Base-by-base conservation (phyloP, 305 asterid genomes). In the Fraxinus greggii region DNA sequence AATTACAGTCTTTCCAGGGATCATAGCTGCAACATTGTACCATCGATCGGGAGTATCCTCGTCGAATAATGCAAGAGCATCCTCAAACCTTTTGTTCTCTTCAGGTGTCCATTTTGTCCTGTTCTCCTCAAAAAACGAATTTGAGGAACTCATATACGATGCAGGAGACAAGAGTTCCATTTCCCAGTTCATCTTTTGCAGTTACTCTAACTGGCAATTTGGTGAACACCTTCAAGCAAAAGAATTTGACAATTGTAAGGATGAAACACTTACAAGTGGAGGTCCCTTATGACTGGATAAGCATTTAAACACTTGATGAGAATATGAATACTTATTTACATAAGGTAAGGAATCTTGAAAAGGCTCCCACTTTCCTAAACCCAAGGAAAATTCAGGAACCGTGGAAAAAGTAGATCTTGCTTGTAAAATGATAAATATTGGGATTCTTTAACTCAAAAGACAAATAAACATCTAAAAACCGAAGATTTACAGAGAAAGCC, bases 31-130 rank as follows among this genome's bases (percentile, higher is more conserved):
- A 69, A 95, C 99, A 87, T 93, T 93, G 85, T 86, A 84, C 99
- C 99, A 95, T 35, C 99, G 84, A 42, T 95, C 98, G 0, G 99
- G 99, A 7, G 98, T 93, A 15, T 95, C 98, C 74, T 89, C 88
- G 48, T 95, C 99, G 59, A 90, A 95, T 63, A 92, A 81, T 9
- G 99, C 97, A 0, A 95, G 90, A 4, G 99, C 99, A 74, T 91
- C 88, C 76, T 95, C 99, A 75, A 95, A 95, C 75, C 86, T 83
- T 42, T 92, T 95, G 89, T 95, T 95, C 87, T 95, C 99, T 85
- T 93, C 98, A 4, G 87, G 65, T 1, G 95, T 95, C 99, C 99
- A 95, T 17, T 80, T 90, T 0, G 90, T 48, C 0, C 79, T 83
- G 72, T 40, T 79, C 28, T 85, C 97, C 54, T 91, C 92, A 79